phyloP scores from a whole-genome alignment of 495 filamentous ascomycete species.

The Glarea lozoyensis region DNA sequence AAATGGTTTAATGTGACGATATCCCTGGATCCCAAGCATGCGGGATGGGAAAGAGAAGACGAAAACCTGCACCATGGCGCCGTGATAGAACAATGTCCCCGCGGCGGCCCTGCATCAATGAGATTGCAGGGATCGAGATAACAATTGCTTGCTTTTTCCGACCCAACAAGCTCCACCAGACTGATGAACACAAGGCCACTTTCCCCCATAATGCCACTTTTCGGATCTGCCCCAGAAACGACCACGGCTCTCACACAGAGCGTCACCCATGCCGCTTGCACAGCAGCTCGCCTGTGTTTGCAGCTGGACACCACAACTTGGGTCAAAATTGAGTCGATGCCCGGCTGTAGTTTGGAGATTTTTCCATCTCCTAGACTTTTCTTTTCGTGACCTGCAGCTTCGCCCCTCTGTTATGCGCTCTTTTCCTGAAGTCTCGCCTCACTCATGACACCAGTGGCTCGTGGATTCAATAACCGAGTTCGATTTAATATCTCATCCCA shows the following conservation, averaged over 20 bases:
- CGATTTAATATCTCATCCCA: conserved; percentile 9
- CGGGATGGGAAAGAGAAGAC: background rate
- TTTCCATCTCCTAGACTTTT: background rate
- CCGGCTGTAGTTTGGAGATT: too few species aligned
- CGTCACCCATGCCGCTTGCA: too few species aligned
- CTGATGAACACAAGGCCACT: background rate
- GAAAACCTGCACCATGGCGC: background rate
- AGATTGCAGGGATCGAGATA: background rate
- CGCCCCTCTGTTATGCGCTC: background rate
- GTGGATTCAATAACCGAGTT: too few species aligned
- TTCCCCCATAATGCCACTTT: background rate
- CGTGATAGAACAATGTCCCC: background rate
- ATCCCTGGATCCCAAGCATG: background rate
- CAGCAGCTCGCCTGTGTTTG: too few species aligned
- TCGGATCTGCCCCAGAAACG: background rate
- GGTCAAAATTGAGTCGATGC: too few species aligned
- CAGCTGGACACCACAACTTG: too few species aligned
- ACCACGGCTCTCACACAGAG: too few species aligned
- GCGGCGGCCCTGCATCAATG: background rate
- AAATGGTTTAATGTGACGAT: background rate
- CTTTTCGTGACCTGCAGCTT: background rate
- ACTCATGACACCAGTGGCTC: background rate
- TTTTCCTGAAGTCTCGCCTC: background rate
- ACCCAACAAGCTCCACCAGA: too few species aligned
- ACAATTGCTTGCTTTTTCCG: too few species aligned